These are phyloP conservation scores for Pyricularia sp. DNA, from an alignment of 2,329 filamentous ascomycete species.

Conservation along the genomic window DNA sequence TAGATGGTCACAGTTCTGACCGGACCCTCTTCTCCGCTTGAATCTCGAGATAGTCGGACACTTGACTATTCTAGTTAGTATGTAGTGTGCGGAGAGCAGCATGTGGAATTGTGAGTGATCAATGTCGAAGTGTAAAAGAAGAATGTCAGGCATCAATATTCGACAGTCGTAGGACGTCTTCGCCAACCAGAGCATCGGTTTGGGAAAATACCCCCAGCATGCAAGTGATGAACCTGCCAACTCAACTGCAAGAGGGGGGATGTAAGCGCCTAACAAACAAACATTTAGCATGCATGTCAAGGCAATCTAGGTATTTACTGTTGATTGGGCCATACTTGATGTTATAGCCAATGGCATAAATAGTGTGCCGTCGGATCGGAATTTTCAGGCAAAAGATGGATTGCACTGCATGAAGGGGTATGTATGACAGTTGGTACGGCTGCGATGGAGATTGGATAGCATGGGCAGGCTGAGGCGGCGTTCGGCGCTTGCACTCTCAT, in stretches of 20 bases:
- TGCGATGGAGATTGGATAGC: not conserved
- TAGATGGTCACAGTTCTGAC: no score
- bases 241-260: no score
- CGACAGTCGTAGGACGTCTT: not conserved
- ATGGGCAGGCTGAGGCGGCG: not conserved
- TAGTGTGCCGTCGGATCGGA: not conserved
- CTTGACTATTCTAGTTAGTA: not conserved
- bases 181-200: not conserved
- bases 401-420: not conserved
- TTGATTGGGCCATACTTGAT: not conserved
- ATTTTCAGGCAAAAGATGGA: not conserved
- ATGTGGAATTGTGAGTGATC: not conserved
- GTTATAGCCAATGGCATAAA: not conserved
- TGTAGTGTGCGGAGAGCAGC: not conserved
- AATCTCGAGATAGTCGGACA: not conserved
- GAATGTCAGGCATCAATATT: not conserved
- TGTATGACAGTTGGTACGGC: not conserved
- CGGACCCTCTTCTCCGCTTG: not conserved
- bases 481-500: not conserved
- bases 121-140: no score
- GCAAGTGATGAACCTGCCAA: no score
- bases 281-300: slow-evolving; percentile 5
- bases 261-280: slow-evolving; percentile 3
- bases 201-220: no score
- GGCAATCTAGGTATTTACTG: not conserved